Conservation (phyloP, 108 stramenopile genomes). For the Fragilaria radians region DNA sequence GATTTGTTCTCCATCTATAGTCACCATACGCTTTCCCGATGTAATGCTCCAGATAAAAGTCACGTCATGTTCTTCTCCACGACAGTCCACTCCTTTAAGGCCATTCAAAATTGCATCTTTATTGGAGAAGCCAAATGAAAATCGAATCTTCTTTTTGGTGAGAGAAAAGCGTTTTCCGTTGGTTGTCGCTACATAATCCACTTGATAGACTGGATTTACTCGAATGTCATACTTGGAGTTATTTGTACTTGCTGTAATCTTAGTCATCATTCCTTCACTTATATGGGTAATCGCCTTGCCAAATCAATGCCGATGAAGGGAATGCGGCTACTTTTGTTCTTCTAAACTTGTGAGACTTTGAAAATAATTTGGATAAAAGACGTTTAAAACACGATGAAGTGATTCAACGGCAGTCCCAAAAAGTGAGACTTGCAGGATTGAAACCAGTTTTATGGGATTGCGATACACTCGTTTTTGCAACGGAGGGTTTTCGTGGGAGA, state of each 20-base stretch:
- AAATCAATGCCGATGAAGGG: too few relatives aligned
- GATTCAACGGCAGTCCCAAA: too few relatives aligned
- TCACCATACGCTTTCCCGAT: slow-evolving; percentile 60
- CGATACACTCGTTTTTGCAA: too few relatives aligned
- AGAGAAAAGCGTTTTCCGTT: slow-evolving; percentile 59
- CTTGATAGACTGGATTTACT: slow-evolving; percentile 25
- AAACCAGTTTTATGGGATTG: too few relatives aligned
- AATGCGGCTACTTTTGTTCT: too few relatives aligned
- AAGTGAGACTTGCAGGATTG: too few relatives aligned
- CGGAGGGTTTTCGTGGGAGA: too few relatives aligned
- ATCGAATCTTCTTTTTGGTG: slow-evolving; percentile 72
- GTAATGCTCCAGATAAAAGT: slow-evolving; percentile 67
- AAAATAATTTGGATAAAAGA: too few relatives aligned
- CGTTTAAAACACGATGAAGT: too few relatives aligned
- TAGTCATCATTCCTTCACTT: too few relatives aligned
- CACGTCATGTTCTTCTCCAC: slow-evolving; percentile 84
- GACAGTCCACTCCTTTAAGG: slow-evolving; percentile 49
- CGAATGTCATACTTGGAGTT: slow-evolving; percentile 1
- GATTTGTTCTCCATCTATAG: slow-evolving; percentile 60
- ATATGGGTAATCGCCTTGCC: too few relatives aligned
- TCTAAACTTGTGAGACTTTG: too few relatives aligned
- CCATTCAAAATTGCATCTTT: slow-evolving; percentile 38
- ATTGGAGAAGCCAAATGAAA: slow-evolving; percentile 76
- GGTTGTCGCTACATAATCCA: slow-evolving; percentile 17
- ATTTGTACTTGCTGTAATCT: background rate